A percentile compares a stretch with the other conserved stretches of the same genome.
Conservation (phyloP, 176 grass and related monocot species). For the Oryza meridionalis region DNA sequence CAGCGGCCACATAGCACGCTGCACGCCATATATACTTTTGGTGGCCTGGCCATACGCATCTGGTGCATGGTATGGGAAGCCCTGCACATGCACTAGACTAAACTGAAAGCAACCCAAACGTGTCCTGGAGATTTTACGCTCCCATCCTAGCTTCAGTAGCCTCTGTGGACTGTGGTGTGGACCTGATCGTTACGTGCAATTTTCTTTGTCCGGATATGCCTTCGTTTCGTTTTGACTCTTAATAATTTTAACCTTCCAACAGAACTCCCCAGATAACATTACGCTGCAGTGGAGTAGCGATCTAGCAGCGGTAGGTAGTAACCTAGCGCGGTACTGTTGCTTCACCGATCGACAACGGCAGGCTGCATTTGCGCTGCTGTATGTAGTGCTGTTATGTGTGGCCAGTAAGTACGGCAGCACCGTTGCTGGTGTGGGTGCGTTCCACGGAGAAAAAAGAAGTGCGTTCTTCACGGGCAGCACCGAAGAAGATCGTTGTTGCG, state of each 20-base stretch:
- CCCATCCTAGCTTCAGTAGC: neutral
- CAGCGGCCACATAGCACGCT: too few species aligned
- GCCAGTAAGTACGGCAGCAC: too few species aligned
- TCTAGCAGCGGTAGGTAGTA: too few species aligned
- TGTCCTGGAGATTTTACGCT: neutral
- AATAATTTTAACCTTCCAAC: neutral
- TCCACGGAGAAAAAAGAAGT: too few species aligned
- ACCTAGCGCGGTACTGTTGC: too few species aligned
- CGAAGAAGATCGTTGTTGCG: too few species aligned
- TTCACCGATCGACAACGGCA: too few species aligned
- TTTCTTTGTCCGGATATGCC: neutral
- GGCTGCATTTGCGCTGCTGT: too few species aligned
- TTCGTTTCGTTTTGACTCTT: neutral
- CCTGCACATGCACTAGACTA: neutral
- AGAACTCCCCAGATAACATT: neutral
- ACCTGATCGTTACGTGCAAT: neutral
- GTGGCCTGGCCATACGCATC: neutral
- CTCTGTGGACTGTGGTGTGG: too few species aligned
- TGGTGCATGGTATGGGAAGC: neutral
- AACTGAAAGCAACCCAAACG: neutral
- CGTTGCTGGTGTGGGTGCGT: too few species aligned
- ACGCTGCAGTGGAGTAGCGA: neutral
- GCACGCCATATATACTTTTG: neutral
- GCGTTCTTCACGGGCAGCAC: too few species aligned
- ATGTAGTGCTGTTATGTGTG: too few species aligned